Evolutionary conservation across 305 asterid species (phyloP), one percentile per base, ranked within the genome.

Genomic region (Fraxinus nigra): DNA sequence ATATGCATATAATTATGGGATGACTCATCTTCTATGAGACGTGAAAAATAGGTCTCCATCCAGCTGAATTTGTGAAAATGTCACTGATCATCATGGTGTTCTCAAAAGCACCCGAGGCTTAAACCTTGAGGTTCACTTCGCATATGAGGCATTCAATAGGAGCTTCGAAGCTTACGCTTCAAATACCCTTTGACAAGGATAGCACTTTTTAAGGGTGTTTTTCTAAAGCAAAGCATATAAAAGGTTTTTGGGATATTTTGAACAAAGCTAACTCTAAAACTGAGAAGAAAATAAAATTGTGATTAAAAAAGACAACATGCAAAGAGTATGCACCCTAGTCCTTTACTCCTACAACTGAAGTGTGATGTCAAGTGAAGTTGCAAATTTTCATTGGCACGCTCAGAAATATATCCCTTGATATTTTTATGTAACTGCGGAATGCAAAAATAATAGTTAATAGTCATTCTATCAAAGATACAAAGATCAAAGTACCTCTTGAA

Each of bases 401-500:
- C 69, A 59, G 7, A 63, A 24, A 8, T 24, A 24, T 63, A 13
- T 37, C 7, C 7, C 35, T 1, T 9, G 37, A 28, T 28, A 13
- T 24, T 63, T 8, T 63, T 63, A 24, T 16, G 16, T 3, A 63
- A 26, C 32, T 8, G 75, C 3, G 18, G 75, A 69, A 11, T 30
- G 40, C 22, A 70, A 70, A 70, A 32, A 30, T 16, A 70, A 70
- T 6, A 70, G 38, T 30, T 70, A 32, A 30, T 70, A 4, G 11
- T 32, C 75, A 20, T 2, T 32, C 40, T 67, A 46, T n/a, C 65
- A 70, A 54, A 26, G 72, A 24, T 46, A 76, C 75, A 46, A 70
- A 73, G 13, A 35, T 46, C 59, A 40, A 20, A 80, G 5, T 89
- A 95, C 99, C 99, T 91, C 97, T 92, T 2, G 94, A 84, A 46